phyloP scores from a whole-genome alignment of 805 yeast species.

The Diddensiella santjacobensis region DNA sequence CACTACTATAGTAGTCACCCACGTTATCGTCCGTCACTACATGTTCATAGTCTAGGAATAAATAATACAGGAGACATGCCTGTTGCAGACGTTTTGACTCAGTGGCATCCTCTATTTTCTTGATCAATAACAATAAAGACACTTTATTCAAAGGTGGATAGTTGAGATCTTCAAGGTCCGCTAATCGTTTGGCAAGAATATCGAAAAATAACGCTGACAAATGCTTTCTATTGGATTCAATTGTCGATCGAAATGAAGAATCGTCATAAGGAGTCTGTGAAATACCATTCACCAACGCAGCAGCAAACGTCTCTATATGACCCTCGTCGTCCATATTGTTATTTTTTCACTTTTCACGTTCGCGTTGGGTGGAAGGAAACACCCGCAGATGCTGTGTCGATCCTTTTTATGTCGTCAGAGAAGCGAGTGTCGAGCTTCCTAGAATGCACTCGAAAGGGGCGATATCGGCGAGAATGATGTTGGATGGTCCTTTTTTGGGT shows the following conservation, averaged over 20 bases:
- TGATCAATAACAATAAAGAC: constrained; percentile 9
- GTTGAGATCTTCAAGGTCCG: constrained; percentile 10
- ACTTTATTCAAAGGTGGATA: constrained; percentile 21
- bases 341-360: background rate
- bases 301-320: constrained; percentile 12
- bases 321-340: background rate
- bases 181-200: constrained; percentile 14
- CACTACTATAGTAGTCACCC: constrained; percentile 21
- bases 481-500: background rate
- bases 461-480: constrained; percentile 9
- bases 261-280: constrained; percentile 11
- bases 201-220: constrained; percentile 22
- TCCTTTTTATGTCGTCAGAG: too few species aligned
- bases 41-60: constrained; percentile 21
- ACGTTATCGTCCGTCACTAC: constrained; percentile 13
- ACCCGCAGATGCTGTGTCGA: too few species aligned
- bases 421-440: constrained; percentile 3
- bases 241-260: background rate
- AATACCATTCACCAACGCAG: constrained; percentile 16
- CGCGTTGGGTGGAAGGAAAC: background rate
- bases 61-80: constrained; percentile 20
- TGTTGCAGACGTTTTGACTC: constrained; percentile 10
- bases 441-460: constrained; percentile 17
- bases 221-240: constrained; percentile 8
- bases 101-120: constrained; percentile 11